Conservation (phyloP, 75 land plant genomes). For the Chamaecyparis obtusa region DNA sequence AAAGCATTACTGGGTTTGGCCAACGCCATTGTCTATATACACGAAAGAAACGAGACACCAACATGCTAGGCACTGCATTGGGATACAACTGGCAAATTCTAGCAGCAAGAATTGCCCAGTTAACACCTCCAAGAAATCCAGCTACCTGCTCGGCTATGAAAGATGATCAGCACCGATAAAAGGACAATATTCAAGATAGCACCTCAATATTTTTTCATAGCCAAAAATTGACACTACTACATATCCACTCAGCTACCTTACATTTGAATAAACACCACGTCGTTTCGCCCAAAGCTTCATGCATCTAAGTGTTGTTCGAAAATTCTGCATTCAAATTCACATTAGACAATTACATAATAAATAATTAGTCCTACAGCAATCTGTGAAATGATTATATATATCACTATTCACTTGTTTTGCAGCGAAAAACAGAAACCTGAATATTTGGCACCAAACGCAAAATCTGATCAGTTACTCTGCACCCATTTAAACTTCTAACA, state of each 20-base stretch:
- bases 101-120: slow-evolving; percentile 98
- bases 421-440: slow-evolving; percentile 39
- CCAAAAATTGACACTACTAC: background rate
- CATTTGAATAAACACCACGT: slow-evolving; percentile 98
- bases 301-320: slow-evolving; percentile 88
- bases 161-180: background rate
- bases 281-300: slow-evolving; percentile 97
- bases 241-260: slow-evolving; percentile 26
- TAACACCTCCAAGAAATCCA: slow-evolving; percentile 97
- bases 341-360: background rate
- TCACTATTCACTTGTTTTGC: background rate
- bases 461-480: slow-evolving; percentile 94
- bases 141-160: slow-evolving; percentile 51
- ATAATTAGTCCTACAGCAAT: background rate
- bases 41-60: slow-evolving; percentile 87
- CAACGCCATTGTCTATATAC: slow-evolving; percentile 95
- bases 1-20: slow-evolving; percentile 99
- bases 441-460: slow-evolving; percentile 95
- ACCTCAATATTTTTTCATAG: background rate
- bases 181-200: background rate
- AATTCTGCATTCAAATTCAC: slow-evolving; percentile 46
- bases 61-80: slow-evolving; percentile 87
- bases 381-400: background rate
- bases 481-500: slow-evolving; percentile 97
- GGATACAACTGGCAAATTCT: slow-evolving; percentile 95